A percentile compares a stretch with the other conserved stretches of the same genome.
These are phyloP conservation scores for Cantharellus anzutake DNA, from an alignment of 768 basidiomycete genomes.

Conservation along the genomic window DNA sequence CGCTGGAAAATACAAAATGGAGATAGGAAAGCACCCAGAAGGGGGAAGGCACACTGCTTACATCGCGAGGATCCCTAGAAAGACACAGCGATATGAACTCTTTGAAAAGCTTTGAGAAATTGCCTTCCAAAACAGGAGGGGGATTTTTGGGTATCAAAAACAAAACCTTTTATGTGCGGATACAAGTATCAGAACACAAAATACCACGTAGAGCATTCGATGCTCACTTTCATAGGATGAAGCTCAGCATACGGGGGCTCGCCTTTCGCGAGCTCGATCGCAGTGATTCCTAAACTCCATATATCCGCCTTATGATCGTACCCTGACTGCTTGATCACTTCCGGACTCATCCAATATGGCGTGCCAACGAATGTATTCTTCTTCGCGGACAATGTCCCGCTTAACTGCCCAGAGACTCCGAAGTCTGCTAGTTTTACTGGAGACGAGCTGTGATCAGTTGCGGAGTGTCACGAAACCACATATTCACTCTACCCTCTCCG, in stretches of 20 bases:
- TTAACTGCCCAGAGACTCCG: slow-evolving; percentile 93
- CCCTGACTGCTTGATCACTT: slow-evolving; percentile 98
- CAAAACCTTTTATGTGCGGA: slow-evolving; percentile 40
- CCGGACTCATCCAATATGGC: slow-evolving; percentile 99
- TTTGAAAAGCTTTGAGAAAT: slow-evolving; percentile 81
- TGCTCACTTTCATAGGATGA: slow-evolving; percentile 91
- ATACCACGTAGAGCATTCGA: neutral
- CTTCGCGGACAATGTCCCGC: slow-evolving; percentile 79
- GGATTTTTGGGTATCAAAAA: slow-evolving; percentile 98
- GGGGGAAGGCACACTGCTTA: slow-evolving; percentile 20
- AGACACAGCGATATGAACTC: slow-evolving; percentile 90
- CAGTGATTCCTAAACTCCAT: slow-evolving; percentile 94
- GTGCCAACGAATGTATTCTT: slow-evolving; percentile 98
- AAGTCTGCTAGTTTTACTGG: slow-evolving; percentile 92
- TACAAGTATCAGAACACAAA: neutral
- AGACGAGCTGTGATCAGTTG: neutral
- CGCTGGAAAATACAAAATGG: slow-evolving; percentile 31
- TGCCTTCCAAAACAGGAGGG: slow-evolving; percentile 75
- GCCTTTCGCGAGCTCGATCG: slow-evolving; percentile 92
- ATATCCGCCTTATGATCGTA: slow-evolving; percentile 99
- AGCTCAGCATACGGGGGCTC: slow-evolving; percentile 97
- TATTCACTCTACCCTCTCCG: slow-evolving; percentile 33
- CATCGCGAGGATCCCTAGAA: slow-evolving; percentile 84
- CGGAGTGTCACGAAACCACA: neutral
- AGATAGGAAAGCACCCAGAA: slow-evolving; percentile 8